Base-by-base conservation (phyloP, 129 eudicot genomes). In the Kitagawia praeruptora region DNA sequence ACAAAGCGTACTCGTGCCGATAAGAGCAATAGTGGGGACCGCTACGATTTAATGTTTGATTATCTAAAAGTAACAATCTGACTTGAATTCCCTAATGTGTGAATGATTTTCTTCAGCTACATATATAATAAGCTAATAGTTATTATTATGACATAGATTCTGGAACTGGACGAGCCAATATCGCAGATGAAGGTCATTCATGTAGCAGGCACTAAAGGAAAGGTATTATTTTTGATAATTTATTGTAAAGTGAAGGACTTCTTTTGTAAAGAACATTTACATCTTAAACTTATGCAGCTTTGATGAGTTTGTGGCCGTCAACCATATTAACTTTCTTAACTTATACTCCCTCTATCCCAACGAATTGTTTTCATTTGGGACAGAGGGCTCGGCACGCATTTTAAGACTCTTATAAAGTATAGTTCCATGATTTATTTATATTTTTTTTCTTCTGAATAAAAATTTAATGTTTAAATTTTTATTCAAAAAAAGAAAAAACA, bases 181-280 rank as follows among this genome's bases (percentile, higher is more conserved):
- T 86, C 88, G 2, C 81, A 89, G 80, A 75, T 94, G 97, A 94
- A 94, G 87, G 83, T 94, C 78, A 87, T 94, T 74, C 98, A 94
- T 78, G 98, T 94, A 77, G 98, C 98, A 13, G 98, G 98, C 70
- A 94, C 98, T 49, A 94, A 94, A 81, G 98, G 98, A 81, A 94
- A 94, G 96, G 98, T 93, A 81, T 77, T 79, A 31, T 0, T 67
- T 34, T 67, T 13, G 1, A 67, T 61, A 61, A 21, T 7, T 9
- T 61, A n/a, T 15, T 25, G 37, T 61, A n/a, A 8, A 61, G n/a
- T n/a, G 34, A 61, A n/a, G 69, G 69, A 61, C 37, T 61, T 58
- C 12, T n/a, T 61, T 61, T 61, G 12, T 46, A 25, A 61, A 61
- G n/a, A 7, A 56, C 31, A 23, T 56, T 23, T 56, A 23, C 31